phyloP scores from a whole-genome alignment of 345 rosid species.

The Punica granatum region DNA sequence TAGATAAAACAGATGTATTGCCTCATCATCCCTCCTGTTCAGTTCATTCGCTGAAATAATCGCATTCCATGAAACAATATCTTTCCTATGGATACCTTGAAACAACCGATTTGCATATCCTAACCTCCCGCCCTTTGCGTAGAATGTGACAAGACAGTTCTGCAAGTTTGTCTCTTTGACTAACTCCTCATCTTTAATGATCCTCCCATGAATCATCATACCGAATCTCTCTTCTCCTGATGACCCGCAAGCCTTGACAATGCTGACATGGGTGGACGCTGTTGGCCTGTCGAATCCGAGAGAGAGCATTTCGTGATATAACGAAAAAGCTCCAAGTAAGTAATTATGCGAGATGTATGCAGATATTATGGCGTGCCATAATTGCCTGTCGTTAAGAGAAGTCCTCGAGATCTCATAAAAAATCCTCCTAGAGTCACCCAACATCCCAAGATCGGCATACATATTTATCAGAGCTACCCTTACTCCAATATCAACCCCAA shows the following conservation, averaged over 20 bases:
- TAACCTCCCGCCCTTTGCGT: neutral
- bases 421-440: neutral
- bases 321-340: neutral
- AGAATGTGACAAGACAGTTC: constrained; percentile 1
- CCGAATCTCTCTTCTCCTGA: neutral
- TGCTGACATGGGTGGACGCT: neutral
- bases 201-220: constrained; percentile 2
- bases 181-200: constrained; percentile 1
- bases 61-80: neutral
- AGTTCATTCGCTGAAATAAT: constrained; percentile 2
- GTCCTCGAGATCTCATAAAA: neutral
- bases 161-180: neutral
- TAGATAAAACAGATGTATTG: neutral
- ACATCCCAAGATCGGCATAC: neutral
- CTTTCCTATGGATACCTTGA: neutral
- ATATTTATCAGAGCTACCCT: neutral
- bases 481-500: neutral
- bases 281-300: neutral
- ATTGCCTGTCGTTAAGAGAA: neutral
- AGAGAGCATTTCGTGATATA: neutral
- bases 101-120: neutral
- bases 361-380: neutral
- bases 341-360: neutral
- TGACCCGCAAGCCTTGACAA: neutral
- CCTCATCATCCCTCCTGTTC: neutral